Conservation (phyloP, 2,329 filamentous ascomycete genomes). For the Calonectria pteridis region DNA sequence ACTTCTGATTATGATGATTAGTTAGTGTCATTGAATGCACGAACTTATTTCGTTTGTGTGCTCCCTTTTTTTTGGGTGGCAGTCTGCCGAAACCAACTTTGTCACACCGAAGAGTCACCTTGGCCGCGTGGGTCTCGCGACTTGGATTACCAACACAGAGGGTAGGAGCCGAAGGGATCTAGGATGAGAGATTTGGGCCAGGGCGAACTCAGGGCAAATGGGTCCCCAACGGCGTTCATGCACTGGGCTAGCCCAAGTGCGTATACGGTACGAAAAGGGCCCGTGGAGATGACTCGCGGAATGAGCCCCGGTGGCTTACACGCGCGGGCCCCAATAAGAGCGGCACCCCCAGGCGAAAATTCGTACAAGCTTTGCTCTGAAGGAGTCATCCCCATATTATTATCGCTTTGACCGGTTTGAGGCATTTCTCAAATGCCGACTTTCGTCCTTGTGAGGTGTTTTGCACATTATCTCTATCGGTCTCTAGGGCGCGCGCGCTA, state of each 20-base stretch:
- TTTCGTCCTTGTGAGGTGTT: conserved; percentile 28
- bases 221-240: conserved; percentile 24
- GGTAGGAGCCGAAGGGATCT: conserved; percentile 14
- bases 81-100: background rate
- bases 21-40: background rate
- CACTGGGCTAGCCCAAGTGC: background rate
- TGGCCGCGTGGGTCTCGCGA: background rate
- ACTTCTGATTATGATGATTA: background rate
- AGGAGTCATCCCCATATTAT: conserved; percentile 22
- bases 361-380: background rate
- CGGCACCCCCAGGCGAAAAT: conserved; percentile 1
- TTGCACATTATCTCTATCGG: too few relatives aligned
- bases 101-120: conserved; percentile 11
- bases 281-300: conserved; percentile 16
- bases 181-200: conserved; percentile 15
- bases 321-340: conserved; percentile 8
- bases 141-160: background rate
- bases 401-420: conserved; percentile 26
- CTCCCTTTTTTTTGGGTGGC: background rate
- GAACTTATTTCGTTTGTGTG: background rate
- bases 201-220: conserved; percentile 21
- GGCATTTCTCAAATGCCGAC: conserved; percentile 38
- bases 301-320: conserved; percentile 16
- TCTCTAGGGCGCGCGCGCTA: background rate
- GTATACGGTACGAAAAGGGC: conserved; percentile 2